Percentiles rank a stretch among this genome's conserved stretches.
These are phyloP conservation scores for Otatea glauca DNA, from an alignment of 176 grass and related monocot genomes.

Conservation along the genomic window DNA sequence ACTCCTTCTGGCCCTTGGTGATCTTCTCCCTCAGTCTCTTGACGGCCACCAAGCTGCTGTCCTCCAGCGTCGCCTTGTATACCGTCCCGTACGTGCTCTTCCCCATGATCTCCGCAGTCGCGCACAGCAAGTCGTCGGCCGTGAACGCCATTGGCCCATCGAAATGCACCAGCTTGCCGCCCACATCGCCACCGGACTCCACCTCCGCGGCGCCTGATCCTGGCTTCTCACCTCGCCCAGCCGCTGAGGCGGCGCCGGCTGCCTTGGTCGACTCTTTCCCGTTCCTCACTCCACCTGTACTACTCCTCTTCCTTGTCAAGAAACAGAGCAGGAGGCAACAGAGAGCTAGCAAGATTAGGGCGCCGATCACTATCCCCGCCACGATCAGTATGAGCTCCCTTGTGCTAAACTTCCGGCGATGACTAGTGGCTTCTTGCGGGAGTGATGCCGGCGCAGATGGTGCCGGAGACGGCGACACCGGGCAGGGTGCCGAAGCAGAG, in stretches of 20 bases:
- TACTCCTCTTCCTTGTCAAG: slow-evolving; percentile 36
- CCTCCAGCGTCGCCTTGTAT: background rate
- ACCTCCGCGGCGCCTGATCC: slow-evolving; percentile 23
- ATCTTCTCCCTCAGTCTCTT: slow-evolving; percentile 71
- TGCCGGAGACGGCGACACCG: slow-evolving; percentile 38
- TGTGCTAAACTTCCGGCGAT: slow-evolving; percentile 29
- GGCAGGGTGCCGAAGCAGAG: slow-evolving; percentile 52
- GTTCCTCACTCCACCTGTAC: background rate
- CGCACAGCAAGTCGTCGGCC: slow-evolving; percentile 58
- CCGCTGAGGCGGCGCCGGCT: background rate
- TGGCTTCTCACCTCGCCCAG: slow-evolving; percentile 53
- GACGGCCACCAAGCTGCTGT: background rate
- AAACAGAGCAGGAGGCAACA: slow-evolving; percentile 71
- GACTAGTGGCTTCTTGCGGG: background rate
- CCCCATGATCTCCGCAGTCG: slow-evolving; percentile 70
- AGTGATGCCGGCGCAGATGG: slow-evolving; percentile 37
- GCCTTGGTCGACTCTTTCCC: slow-evolving; percentile 10
- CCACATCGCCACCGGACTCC: slow-evolving; percentile 59
- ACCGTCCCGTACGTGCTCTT: background rate
- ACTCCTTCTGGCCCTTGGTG: slow-evolving; percentile 74
- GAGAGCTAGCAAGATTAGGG: slow-evolving; percentile 55
- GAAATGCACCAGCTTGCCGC: background rate
- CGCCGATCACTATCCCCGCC: slow-evolving; percentile 33
- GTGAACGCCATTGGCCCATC: background rate
- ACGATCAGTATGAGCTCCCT: slow-evolving; percentile 59